phyloP scores from a whole-genome alignment of 129 eudicot species.

The Helichrysum umbraculigerum region DNA sequence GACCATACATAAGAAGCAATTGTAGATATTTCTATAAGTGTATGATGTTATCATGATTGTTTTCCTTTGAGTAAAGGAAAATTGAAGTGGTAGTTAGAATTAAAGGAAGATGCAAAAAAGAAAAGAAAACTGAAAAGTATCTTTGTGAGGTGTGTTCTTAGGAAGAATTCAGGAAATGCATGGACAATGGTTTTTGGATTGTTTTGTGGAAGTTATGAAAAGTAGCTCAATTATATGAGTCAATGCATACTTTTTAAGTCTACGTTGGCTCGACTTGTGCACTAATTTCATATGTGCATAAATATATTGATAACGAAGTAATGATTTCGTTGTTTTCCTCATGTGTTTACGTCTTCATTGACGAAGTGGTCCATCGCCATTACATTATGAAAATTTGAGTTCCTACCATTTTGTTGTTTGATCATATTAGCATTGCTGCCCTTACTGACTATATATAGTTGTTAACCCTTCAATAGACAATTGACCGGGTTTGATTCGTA shows the following conservation, averaged over 20 bases:
- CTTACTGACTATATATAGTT: too few relatives aligned
- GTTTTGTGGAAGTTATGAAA: background rate
- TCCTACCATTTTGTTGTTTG: too few relatives aligned
- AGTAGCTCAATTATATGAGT: slow-evolving; percentile 21
- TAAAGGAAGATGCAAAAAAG: background rate
- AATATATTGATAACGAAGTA: too few relatives aligned
- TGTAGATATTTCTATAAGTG: background rate
- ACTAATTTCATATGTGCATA: background rate
- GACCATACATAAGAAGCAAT: slow-evolving; percentile 5
- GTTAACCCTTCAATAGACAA: too few relatives aligned
- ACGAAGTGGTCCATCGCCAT: background rate
- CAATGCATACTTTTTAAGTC: slow-evolving; percentile 16
- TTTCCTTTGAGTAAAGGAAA: background rate
- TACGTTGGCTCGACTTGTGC: background rate
- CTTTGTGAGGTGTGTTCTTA: background rate
- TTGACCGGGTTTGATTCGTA: too few relatives aligned
- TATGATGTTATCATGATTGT: slow-evolving; percentile 24
- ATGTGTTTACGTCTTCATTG: background rate
- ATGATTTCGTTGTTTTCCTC: background rate
- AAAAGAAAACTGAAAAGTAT: too few relatives aligned
- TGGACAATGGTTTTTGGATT: background rate
- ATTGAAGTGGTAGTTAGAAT: background rate
- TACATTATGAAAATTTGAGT: too few relatives aligned
- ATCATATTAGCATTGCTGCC: too few relatives aligned
- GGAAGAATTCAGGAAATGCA: background rate